Evolutionary conservation across 192 early-diverging fungal species (phyloP), one percentile per base, ranked within the genome.

Genomic region (Coemansia aciculifera): DNA sequence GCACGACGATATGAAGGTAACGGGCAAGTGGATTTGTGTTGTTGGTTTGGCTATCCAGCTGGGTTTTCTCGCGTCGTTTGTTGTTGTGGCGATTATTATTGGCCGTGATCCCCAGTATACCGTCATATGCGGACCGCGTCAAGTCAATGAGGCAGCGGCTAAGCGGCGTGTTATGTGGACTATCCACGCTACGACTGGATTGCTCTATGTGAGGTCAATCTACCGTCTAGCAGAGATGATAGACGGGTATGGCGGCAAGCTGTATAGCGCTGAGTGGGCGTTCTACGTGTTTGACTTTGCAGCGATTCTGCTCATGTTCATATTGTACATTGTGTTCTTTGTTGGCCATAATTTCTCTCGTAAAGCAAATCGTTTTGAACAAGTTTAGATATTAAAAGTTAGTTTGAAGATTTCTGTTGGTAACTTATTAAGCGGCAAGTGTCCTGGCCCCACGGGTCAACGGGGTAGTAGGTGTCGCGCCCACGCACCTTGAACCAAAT

Each of bases 401-500:
- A 24, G 34, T 21, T 34, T 43, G 57, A 63, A 29, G 67, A 68
- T 29, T 81, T 81, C 31, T 62, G 73, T 59, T 77, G 74, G 59
- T 82, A 82, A 59, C 71, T 77, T 49, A 82, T 82, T 24, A 61
- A 57, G 8, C 51, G 29, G 60, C 83, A 85, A 10, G 75, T 59
- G 37, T 85, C 75, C 1, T 44, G 15, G 44, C 84, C 79, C 71
- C 68, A 68, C 6, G 84, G 75, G 4, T 75, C 66, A 4, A 81
- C 77, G 0, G 76, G 78, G 42, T 78, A 73, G 67, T 85, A 81
- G 44, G 36, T 54, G 59, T 78, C 72, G 32, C 73, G 63, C 12
- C 84, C 84, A 11, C 66, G 64, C 36, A 85, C 84, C 40, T 79
- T 74, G 72, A 85, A 85, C 76, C 78, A 82, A 39, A 85, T 48